Evolutionary conservation across 169 alveolate species (phyloP), one percentile per base, ranked within the genome.

Genomic region (Eimeria nieschulzi): DNA sequence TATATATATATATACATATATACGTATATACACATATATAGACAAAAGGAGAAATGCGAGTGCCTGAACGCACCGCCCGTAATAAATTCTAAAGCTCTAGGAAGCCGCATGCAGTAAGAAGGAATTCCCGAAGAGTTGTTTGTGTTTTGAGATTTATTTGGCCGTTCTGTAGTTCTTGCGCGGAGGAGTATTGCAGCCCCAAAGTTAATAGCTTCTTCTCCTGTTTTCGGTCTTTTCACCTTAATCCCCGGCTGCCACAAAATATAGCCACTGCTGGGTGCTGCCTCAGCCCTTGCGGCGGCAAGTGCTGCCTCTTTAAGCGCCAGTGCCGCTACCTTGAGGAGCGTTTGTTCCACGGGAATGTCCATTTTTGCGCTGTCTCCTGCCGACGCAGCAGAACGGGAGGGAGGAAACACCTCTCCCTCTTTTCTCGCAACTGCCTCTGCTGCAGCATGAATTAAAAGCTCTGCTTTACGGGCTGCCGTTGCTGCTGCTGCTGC

Each of bases 171-270:
- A 17, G 61, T 82, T 56, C 64, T 73, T 19, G 76, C 73, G 63
- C 88, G 88, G 63, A 82, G 9, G 21, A 82, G 88, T 33, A 82
- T 63, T 82, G 93, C 93, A 71, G 90, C 63, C 53, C 83, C 93
- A 33, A 88, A 72, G 54, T 64, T 88, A 55, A 88, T 83, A 7
- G 93, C 90, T n/a, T 75, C 90, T 33, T 78, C 90, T 9, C 90
- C 90, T 9, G 66, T 76, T 55, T 76, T 63, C 7, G 76, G 92
- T 26, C 85, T 80, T 51, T 90, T 82, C 53, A 88, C 93, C 7
- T 56, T 63, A 51, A 70, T 83, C 0, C 93, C 93, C 63, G 93
- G 93, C 61, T 88, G 93, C 93, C 93, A 88, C 66, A 88, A 66
- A 59, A 82, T 82, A 25, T 61, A 82, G 21, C 88, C 88, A 59